These are phyloP conservation scores for Ceratocystiopsis sp. DNA, from an alignment of 2,329 filamentous ascomycete species.

Conservation along the genomic window DNA sequence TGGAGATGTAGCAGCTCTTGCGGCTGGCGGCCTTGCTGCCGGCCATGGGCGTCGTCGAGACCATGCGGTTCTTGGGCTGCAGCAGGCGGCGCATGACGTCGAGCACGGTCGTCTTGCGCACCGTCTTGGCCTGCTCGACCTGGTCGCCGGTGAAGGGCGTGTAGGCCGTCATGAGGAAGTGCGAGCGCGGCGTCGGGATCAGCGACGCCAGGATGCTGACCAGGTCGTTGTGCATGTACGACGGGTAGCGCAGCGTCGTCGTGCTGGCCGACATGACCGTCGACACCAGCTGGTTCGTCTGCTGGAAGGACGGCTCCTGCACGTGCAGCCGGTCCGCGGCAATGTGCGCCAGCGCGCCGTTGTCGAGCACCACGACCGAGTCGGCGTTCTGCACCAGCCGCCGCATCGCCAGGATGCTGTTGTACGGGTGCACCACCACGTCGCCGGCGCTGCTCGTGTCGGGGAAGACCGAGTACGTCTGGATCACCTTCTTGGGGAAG, in stretches of 20 bases:
- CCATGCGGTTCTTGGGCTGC: constrained; percentile 98
- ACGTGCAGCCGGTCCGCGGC: constrained; percentile 89
- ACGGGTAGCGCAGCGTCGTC: constrained; percentile 87
- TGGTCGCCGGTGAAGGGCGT: constrained; percentile 95
- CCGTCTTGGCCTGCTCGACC: constrained; percentile 91
- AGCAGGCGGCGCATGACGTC: constrained; percentile 93
- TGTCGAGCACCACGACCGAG: constrained; percentile 93
- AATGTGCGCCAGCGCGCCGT: constrained; percentile 83
- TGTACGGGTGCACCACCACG: constrained; percentile 96
- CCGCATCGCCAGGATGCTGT: constrained; percentile 83
- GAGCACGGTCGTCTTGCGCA: constrained; percentile 92
- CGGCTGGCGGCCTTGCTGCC: constrained; percentile 28
- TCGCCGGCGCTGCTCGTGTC: constrained; percentile 76
- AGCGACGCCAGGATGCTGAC: constrained; percentile 91
- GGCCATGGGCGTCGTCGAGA: constrained; percentile 69
- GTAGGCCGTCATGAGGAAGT: constrained; percentile 97
- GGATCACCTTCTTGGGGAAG: constrained; percentile 97
- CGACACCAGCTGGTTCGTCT: constrained; percentile 92
- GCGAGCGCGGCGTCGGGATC: constrained; percentile 89
- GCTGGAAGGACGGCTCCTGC: constrained; percentile 87
- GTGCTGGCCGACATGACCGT: constrained; percentile 99
- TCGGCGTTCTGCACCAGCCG: constrained; percentile 90
- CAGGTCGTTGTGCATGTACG: constrained; percentile 99
- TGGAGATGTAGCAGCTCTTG: constrained; percentile 97
- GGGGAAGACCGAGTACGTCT: constrained; percentile 97